Conservation (phyloP, 306 rosid species). For the Nissolia schottii region DNA sequence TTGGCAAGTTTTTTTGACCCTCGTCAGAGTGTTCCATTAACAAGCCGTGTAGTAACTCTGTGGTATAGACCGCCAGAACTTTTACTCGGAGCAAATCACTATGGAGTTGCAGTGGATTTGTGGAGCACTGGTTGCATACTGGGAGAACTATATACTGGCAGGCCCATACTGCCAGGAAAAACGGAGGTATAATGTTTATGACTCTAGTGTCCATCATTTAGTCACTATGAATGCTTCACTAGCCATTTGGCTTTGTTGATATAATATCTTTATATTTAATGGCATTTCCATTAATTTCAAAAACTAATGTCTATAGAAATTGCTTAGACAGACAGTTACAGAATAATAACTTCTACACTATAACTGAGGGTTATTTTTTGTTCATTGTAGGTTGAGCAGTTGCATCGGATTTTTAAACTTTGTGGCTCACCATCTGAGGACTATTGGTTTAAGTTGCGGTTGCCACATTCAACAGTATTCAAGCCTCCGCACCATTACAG, state of each 20-base stretch:
- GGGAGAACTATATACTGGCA: constrained; percentile 88
- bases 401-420: constrained; percentile 95
- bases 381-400: constrained; percentile 80
- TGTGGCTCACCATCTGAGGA: constrained; percentile 97
- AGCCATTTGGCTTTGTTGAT: background rate
- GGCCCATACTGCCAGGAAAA: constrained; percentile 96
- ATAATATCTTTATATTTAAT: background rate
- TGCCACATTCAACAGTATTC: constrained; percentile 60
- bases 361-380: constrained; percentile 29
- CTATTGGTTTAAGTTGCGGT: constrained; percentile 70
- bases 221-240: constrained; percentile 1
- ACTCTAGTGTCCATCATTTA: constrained; percentile 6
- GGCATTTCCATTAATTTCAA: background rate
- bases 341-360: background rate
- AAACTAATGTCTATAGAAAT: background rate
- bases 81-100: constrained; percentile 88
- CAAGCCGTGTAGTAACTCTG: constrained; percentile 93
- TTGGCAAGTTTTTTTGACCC: constrained; percentile 83
- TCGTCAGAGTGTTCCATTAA: constrained; percentile 55
- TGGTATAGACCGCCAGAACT: constrained; percentile 99
- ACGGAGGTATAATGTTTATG: constrained; percentile 65
- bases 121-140: constrained; percentile 97
- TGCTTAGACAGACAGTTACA: background rate
- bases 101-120: constrained; percentile 92
- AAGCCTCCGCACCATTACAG: constrained; percentile 84